Conservation (phyloP, 164 flowering plant genomes). For the Stephania yunnanensis region DNA sequence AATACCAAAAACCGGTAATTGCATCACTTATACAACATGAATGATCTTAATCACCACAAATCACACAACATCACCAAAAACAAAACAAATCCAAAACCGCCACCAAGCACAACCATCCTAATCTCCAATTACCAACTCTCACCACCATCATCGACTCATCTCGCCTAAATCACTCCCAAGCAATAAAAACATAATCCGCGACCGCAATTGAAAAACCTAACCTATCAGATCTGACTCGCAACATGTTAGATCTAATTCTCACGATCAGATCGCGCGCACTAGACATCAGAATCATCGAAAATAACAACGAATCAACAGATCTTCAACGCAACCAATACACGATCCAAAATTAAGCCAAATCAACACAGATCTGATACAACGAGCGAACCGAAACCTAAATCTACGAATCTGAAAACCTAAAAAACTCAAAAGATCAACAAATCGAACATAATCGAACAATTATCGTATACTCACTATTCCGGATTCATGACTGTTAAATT, state of each 20-base stretch:
- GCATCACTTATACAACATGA: not conserved
- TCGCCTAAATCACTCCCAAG: not conserved
- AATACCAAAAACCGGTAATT: not conserved
- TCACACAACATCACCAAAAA: not conserved
- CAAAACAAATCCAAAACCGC: not conserved
- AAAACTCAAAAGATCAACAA: not conserved
- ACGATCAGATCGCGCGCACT: not conserved
- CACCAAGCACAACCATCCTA: not conserved
- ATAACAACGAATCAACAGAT: not conserved
- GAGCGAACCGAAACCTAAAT: not conserved
- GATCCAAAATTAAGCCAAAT: not conserved
- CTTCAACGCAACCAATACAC: not conserved
- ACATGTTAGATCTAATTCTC: not conserved
- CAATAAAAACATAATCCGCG: not conserved
- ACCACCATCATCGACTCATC: not conserved
- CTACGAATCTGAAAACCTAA: too few relatives aligned
- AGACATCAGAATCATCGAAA: not conserved
- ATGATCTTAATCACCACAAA: not conserved
- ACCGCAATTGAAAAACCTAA: not conserved
- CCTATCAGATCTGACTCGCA: not conserved
- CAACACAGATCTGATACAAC: conserved; percentile 1
- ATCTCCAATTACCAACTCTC: not conserved
- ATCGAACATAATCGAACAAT: not conserved
- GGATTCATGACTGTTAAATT: conserved; percentile 17
- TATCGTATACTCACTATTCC: conserved; percentile 13